Conservation (phyloP, 2,329 filamentous ascomycete species). For the Chaetomium globosum region DNA sequence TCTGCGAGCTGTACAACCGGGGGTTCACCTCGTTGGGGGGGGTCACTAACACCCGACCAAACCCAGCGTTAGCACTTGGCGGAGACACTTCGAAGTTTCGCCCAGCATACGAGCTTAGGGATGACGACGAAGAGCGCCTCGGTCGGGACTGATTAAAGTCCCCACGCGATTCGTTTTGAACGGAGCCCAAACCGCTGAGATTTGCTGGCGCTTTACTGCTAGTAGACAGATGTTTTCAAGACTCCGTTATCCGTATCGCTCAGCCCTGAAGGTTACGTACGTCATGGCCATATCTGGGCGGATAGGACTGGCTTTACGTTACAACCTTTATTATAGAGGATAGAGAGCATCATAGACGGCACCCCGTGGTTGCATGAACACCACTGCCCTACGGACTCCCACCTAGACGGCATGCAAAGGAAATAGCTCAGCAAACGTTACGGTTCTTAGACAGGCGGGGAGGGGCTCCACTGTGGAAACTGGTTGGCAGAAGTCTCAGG, state of each 20-base stretch:
- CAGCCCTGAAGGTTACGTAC: neutral
- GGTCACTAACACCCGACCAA: constrained; percentile 83
- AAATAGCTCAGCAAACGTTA: neutral
- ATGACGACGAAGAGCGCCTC: constrained; percentile 76
- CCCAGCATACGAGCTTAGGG: constrained; percentile 74
- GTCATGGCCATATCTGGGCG: neutral
- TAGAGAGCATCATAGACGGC: constrained; percentile 31
- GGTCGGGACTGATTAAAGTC: constrained; percentile 63
- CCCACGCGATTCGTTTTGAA: no score
- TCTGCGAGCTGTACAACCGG: constrained; percentile 81
- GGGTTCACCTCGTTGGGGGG: constrained; percentile 95
- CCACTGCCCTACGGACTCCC: neutral
- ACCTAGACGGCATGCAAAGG: neutral
- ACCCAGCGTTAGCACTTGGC: constrained; percentile 65
- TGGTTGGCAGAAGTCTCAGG: no score
- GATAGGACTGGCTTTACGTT: neutral
- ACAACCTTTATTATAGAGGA: constrained; percentile 25
- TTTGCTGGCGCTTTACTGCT: neutral
- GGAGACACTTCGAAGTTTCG: constrained; percentile 53
- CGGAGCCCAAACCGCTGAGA: no score
- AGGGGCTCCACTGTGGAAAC: no score
- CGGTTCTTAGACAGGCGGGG: neutral
- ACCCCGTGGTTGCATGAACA: constrained; percentile 5
- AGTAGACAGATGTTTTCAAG: neutral
- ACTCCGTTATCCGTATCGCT: neutral